Conservation (phyloP, 768 basidiomycete species). For the Agrocybe praecox region DNA sequence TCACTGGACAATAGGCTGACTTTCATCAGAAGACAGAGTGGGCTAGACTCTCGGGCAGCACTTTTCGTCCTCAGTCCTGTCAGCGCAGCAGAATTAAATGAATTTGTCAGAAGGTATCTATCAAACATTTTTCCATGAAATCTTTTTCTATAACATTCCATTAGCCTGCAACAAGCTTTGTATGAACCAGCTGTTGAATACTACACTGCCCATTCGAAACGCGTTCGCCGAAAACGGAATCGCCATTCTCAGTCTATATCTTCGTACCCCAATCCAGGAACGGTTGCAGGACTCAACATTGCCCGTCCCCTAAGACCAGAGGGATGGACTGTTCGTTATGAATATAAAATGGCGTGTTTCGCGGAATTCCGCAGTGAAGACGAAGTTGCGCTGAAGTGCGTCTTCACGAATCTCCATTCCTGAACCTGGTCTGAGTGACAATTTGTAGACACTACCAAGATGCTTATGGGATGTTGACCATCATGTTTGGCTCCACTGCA, state of each 20-base stretch:
- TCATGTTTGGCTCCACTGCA: constrained; percentile 88
- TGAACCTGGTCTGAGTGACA: constrained; percentile 9
- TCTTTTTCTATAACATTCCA: constrained; percentile 3
- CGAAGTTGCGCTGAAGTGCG: constrained; percentile 87
- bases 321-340: constrained; percentile 96
- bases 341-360: constrained; percentile 97
- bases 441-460: constrained; percentile 86
- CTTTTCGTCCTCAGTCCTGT: constrained; percentile 96
- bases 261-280: constrained; percentile 52
- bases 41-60: constrained; percentile 88
- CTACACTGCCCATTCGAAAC: constrained; percentile 90
- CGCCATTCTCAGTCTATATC: constrained; percentile 66
- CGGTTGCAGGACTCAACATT: constrained; percentile 43
- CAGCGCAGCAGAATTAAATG: constrained; percentile 77
- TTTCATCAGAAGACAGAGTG: constrained; percentile 84
- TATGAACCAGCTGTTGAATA: constrained; percentile 92
- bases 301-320: constrained; percentile 72
- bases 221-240: constrained; percentile 88
- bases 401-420: background rate
- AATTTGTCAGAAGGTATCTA: constrained; percentile 81
- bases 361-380: constrained; percentile 94
- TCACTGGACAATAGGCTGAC: constrained; percentile 82
- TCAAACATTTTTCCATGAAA: background rate
- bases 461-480: constrained; percentile 78
- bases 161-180: constrained; percentile 84